Percentiles rank a stretch among this genome's conserved stretches.
phyloP scores from a whole-genome alignment of 1,284 basidiomycete species.

The Sporisorium exsertum region DNA sequence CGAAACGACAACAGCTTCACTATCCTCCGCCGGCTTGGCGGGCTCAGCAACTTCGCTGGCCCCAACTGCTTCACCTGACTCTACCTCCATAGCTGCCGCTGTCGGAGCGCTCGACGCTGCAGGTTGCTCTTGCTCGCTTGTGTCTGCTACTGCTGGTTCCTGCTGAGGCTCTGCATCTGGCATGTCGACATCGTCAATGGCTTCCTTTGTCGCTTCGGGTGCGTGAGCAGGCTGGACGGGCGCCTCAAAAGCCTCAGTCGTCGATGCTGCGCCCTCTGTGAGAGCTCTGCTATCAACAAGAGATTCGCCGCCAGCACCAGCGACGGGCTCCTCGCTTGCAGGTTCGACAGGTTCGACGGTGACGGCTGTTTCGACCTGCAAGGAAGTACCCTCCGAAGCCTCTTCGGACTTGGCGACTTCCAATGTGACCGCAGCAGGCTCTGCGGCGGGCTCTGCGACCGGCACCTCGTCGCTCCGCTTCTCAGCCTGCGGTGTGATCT shows the following conservation, averaged over 20 bases:
- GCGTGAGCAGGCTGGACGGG: not conserved
- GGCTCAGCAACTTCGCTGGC: not conserved
- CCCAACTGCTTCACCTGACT: not conserved
- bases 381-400: not conserved
- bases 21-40: not conserved
- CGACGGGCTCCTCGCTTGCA: not conserved
- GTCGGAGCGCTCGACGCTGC: not conserved
- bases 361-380: not conserved
- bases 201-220: not conserved
- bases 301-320: not conserved
- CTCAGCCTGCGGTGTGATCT: not conserved
- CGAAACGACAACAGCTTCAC: not conserved
- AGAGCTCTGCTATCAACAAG: not conserved
- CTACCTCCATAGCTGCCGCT: not conserved
- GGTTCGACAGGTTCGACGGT: not conserved
- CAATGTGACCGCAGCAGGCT: not conserved
- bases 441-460: too few relatives aligned
- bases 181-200: slow-evolving; percentile 23
- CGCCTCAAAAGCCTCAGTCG: not conserved
- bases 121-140: not conserved
- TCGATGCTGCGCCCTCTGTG: not conserved
- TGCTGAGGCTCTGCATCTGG: slow-evolving; percentile 15
- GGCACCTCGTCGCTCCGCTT: not conserved
- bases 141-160: not conserved
- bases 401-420: not conserved